Conservation (phyloP, 768 basidiomycete genomes). For the Boletus subparvulus region DNA sequence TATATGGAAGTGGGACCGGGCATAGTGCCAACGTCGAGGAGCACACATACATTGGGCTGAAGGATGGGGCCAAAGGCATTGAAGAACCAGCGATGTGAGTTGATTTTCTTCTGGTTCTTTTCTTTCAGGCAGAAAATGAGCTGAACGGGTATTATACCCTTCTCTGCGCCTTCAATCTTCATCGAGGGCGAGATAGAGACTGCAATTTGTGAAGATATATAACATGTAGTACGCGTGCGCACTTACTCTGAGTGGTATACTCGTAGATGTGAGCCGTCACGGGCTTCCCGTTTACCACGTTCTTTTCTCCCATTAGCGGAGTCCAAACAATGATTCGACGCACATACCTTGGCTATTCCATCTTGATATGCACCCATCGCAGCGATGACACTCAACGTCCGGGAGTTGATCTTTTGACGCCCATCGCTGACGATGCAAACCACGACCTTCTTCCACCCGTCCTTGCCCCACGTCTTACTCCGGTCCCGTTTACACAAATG, state of each 20-base stretch:
- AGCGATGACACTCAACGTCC: constrained; percentile 84
- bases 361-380: constrained; percentile 96
- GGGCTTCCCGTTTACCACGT: constrained; percentile 74
- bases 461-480: constrained; percentile 94
- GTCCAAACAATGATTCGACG: neutral
- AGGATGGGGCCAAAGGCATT: constrained; percentile 81
- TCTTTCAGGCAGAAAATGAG: constrained; percentile 91
- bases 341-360: constrained; percentile 77
- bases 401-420: constrained; percentile 77
- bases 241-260: constrained; percentile 84
- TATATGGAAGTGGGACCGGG: constrained; percentile 89
- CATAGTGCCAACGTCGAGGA: constrained; percentile 85
- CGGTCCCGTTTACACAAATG: constrained; percentile 84
- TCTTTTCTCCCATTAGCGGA: constrained; percentile 36
- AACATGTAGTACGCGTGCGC: neutral
- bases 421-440: constrained; percentile 92
- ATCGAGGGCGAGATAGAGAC: constrained; percentile 80
- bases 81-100: constrained; percentile 94
- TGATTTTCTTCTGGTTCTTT: constrained; percentile 95
- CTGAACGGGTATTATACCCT: constrained; percentile 85
- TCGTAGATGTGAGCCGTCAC: constrained; percentile 93
- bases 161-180: constrained; percentile 78
- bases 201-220: constrained; percentile 30
- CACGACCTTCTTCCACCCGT: constrained; percentile 98
- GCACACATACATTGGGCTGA: constrained; percentile 89